These are phyloP conservation scores for Conticribra weissflogii DNA, from an alignment of 108 stramenopile genomes.

Conservation along the genomic window DNA sequence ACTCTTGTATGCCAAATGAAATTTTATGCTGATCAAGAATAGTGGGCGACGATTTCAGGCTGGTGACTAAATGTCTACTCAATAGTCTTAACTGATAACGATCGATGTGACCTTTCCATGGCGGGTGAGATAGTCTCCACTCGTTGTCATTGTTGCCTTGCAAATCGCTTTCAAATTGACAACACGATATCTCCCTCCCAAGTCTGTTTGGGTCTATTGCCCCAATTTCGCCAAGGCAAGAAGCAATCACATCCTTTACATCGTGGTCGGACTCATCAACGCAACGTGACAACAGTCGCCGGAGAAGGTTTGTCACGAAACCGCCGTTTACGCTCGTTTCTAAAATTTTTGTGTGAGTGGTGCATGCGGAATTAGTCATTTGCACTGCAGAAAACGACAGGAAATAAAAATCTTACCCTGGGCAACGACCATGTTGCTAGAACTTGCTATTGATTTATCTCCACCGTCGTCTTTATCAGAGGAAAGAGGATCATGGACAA, in stretches of 20 bases:
- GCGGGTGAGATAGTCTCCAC: slow-evolving; percentile 74
- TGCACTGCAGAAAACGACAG: not conserved
- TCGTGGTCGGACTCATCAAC: slow-evolving; percentile 63
- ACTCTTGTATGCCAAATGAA: slow-evolving; percentile 83
- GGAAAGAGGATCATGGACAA: slow-evolving; percentile 41
- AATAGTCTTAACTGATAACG: slow-evolving; percentile 78
- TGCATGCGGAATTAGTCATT: not conserved
- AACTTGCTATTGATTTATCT: not conserved
- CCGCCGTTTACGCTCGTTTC: slow-evolving; percentile 43
- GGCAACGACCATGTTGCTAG: not conserved
- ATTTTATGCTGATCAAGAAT: slow-evolving; percentile 84
- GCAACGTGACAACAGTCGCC: slow-evolving; percentile 69
- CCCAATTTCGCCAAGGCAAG: slow-evolving; percentile 85
- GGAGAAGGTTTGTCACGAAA: slow-evolving; percentile 61
- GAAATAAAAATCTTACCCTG: slow-evolving; percentile 22
- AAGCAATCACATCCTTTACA: slow-evolving; percentile 61
- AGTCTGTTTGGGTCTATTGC: slow-evolving; percentile 75
- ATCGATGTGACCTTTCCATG: slow-evolving; percentile 73
- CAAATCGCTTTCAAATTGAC: slow-evolving; percentile 27
- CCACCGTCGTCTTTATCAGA: not conserved
- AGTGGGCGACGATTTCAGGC: slow-evolving; percentile 69
- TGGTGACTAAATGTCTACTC: slow-evolving; percentile 68
- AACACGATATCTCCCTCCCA: slow-evolving; percentile 44
- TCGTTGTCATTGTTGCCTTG: slow-evolving; percentile 30
- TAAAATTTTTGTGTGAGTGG: too few species aligned